These are phyloP conservation scores for Porpolomopsis calyptriformis DNA, from an alignment of 768 basidiomycete species.

Conservation along the genomic window DNA sequence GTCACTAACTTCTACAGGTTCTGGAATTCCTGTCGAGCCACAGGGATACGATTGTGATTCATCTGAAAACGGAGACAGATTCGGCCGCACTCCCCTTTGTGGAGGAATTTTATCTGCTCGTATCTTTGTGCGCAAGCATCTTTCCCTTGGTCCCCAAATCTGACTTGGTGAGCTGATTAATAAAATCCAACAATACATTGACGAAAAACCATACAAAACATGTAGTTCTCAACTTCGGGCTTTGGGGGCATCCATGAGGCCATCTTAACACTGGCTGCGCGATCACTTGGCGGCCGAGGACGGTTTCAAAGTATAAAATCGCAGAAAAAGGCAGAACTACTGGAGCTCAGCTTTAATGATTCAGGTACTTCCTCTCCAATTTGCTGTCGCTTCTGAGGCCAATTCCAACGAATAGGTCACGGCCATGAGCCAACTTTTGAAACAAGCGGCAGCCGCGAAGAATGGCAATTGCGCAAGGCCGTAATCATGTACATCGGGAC, in stretches of 20 bases:
- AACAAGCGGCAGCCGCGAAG: constrained; percentile 41
- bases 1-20: constrained; percentile 33
- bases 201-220: background rate
- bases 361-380: constrained; percentile 34
- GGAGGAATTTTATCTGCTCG: constrained; percentile 71
- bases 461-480: constrained; percentile 48
- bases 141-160: constrained; percentile 63
- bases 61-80: constrained; percentile 66
- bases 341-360: constrained; percentile 41
- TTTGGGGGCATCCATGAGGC: constrained; percentile 82
- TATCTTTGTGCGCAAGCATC: constrained; percentile 59
- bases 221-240: constrained; percentile 52
- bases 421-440: constrained; percentile 51
- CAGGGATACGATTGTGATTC: constrained; percentile 70
- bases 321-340: constrained; percentile 54
- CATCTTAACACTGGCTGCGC: constrained; percentile 63
- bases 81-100: constrained; percentile 53
- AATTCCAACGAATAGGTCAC: constrained; percentile 28
- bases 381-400: background rate
- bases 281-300: constrained; percentile 48
- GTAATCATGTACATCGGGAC: constrained; percentile 59
- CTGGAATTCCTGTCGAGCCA: constrained; percentile 76
- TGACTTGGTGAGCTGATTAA: constrained; percentile 53
- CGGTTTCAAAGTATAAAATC: constrained; percentile 52
- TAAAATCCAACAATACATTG: background rate